Base-by-base conservation (phyloP, 1,284 basidiomycete species). In the Ceratobasidium sp. region DNA sequence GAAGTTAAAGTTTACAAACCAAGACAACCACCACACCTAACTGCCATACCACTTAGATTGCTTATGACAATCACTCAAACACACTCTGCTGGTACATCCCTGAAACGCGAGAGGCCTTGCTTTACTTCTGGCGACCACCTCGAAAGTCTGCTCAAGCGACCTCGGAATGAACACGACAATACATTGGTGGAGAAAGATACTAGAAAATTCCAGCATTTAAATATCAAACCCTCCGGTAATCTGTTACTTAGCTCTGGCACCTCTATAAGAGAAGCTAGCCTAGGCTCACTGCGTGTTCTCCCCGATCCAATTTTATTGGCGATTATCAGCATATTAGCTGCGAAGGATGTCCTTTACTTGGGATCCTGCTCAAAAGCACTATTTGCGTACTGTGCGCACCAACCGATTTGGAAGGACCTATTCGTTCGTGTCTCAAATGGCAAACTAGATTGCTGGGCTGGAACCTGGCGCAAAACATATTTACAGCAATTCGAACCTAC, bases 381-480 rank as follows among this genome's bases (percentile, higher is more conserved):
- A 62, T 80, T 78, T 71, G 80, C 78, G 2, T 81, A 79, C 65
- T 62, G 77, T 7, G 41, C 72, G 2, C 76, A 78, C 41, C 79
- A 81, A 49, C 77, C 76, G 8, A 71, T 78, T 22, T 81, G 79
- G 79, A 81, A 80, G 66, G 76, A 78, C 14, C 66, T 75, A 1
- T 79, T 78, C 65, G 63, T 80, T 22, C 53, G 53, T 1, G 24
- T 31, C n/a, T 54, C 76, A 11, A 29, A 75, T 11, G 77, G 79
- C 16, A 39, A 63, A 48, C 74, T 78, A 4, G 22, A 27, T 3
- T 14, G 58, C 22, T 78, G 78, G 78, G 73, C 69, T 19, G 78
- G 78, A 22, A 75, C 46, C 19, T 81, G 81, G 80, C 71, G 81
- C 22, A 74, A 77, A 8, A 79, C 79, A 9, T 81, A 77, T 65